Evolutionary conservation across 345 rosid species (phyloP), one percentile per base, ranked within the genome.

Genomic region (Rubroshorea leprosula): DNA sequence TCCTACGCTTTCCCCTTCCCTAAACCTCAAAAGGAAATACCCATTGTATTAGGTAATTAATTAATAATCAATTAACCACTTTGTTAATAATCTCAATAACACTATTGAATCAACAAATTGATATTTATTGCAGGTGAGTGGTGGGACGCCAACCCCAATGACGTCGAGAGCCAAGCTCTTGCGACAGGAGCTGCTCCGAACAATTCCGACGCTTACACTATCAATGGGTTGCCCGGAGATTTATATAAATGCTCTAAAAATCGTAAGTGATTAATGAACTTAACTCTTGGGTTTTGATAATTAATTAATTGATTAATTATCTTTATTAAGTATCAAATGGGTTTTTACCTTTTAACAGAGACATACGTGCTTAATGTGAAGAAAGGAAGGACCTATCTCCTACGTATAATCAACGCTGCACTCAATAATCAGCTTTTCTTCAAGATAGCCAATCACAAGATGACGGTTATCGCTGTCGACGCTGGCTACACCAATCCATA

Each of bases 361-460:
- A 79, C 61, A 27, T 86, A 74, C 77, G 77, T 56, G 67, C 75
- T 84, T n/a, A 54, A 72, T 2, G 94, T 92, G 65, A 68, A 39
- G 47, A 54, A 65, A 49, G 98, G 97, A 19, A 83, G 89, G 65
- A 79, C 72, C 21, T 92, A 92, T 69, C 67, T 92, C 15, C 70
- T 92, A 0, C 90, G 98, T 0, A 77, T 92, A 56, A 82, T 92
- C 78, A 89, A 89, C 63, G 95, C 94, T 73, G 98, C 98, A 50
- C 79, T 92, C 85, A 78, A 86, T 76, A 77, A 52, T 18, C 94
- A 78, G 49, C 62, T 86, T 22, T 92, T 92, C 74, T 92, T 80
- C 81, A 86, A 84, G 63, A 79, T 92, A 59, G 94, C 97, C 76
- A 79, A 78, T 63, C 98, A 92, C 70, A 80, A 68, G 18, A 15